These are phyloP conservation scores for Leishmania tarentolae DNA, from an alignment of 208 protist species.

Conservation along the genomic window DNA sequence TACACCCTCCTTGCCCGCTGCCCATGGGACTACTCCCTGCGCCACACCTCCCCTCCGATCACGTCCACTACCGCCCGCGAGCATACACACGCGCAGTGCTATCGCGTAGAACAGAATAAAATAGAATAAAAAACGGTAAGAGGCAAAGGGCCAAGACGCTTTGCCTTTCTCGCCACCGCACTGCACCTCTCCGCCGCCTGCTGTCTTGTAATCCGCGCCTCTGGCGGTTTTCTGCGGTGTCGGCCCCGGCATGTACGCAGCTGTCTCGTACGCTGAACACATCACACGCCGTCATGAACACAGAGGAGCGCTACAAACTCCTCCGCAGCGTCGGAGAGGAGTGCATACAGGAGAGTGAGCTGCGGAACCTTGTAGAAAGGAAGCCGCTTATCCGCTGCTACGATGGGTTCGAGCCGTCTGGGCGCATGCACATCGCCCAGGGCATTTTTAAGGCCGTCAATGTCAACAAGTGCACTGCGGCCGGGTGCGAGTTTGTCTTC, in stretches of 20 bases:
- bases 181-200: conserved; percentile 20
- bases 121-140: neutral
- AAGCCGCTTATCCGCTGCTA: conserved; percentile 95
- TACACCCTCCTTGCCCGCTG: neutral
- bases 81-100: neutral
- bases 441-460: conserved; percentile 99
- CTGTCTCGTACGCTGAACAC: neutral
- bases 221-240: neutral
- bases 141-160: conserved; percentile 18
- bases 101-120: neutral
- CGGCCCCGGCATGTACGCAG: neutral
- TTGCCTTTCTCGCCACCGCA: conserved; percentile 3
- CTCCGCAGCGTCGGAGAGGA: conserved; percentile 96
- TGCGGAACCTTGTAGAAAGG: conserved; percentile 90
- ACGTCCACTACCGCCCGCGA: neutral
- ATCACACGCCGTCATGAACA: conserved; percentile 13
- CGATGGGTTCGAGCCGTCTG: conserved; percentile 99
- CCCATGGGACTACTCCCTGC: neutral
- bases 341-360: conserved; percentile 94
- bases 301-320: conserved; percentile 80
- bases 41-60: neutral
- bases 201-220: neutral
- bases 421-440: conserved; percentile 99
- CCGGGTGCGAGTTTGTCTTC: conserved; percentile 98
- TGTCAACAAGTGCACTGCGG: conserved; percentile 97